Base-by-base conservation (phyloP, 495 filamentous ascomycete genomes). In the Aspergillus indologenus region DNA sequence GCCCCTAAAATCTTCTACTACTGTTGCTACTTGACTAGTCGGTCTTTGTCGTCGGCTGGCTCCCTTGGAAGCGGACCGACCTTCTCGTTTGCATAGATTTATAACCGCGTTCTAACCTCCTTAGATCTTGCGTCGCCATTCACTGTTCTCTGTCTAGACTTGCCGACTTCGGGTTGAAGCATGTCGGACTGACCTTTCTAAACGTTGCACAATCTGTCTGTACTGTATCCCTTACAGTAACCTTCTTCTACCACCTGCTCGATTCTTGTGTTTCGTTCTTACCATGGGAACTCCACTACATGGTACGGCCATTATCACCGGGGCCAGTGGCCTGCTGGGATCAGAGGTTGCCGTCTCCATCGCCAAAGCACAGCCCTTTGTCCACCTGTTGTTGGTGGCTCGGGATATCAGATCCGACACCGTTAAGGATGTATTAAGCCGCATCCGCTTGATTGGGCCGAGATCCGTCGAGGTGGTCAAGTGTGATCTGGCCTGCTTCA, bases 261-360 rank as follows among this genome's bases (percentile, higher is more conserved):
- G 18, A 9, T 31, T 17, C 1, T 23, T 20, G 24, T 26, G 21
- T 20, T 22, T 19, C 50, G 47, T 40, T 45, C 45, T 31, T 11
- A 40, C 24, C 20, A 77, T 77, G 75, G 71, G 67, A 31, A 74
- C 69, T 62, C 67, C 73, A 56, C 69, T 77, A 17, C 63, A 65
- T 24, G 73, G 72, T 40, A 77, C 75, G 14, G 75, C 75, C 9
- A 71, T 77, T 29, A 75, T 77, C 43, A 77, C 75, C 29, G 75
- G 73, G n/a, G 73, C 69, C 21, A 74, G 70, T 65, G 75, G 75
- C 14, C 58, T 53, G 1, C 61, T 77, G 24, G 72, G 73, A n/a
- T 75, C 75, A 26, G 71, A 70, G 57, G 71, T 76, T 53, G 73
- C 75, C 43, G 53, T 75, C 34, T 65, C 71, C 26, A 75, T 77